Conservation (phyloP, 2,329 filamentous ascomycete species). For the Fusarium humuli region DNA sequence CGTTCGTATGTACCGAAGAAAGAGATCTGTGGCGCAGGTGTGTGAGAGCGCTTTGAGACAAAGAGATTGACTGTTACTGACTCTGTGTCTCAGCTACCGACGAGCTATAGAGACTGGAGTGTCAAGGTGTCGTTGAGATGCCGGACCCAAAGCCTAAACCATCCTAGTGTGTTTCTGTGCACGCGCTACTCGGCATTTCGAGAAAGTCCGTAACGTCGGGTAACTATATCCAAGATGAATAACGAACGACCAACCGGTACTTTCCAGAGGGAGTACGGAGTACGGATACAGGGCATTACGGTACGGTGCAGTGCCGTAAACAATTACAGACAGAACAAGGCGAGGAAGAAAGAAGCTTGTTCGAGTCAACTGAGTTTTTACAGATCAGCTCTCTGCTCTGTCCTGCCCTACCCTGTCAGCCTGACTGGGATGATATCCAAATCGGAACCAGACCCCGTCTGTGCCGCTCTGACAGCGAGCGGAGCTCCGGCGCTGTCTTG, state of each 20-base stretch:
- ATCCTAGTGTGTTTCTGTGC: conserved; percentile 23
- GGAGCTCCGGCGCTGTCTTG: neutral
- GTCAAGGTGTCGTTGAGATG: conserved; percentile 19
- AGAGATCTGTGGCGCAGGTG: conserved; percentile 36
- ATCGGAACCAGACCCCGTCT: conserved; percentile 17
- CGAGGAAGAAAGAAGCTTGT: neutral
- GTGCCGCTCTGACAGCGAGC: conserved; percentile 20
- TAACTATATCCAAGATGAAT: conserved; percentile 32
- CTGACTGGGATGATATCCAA: neutral
- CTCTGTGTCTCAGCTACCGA: conserved; percentile 20
- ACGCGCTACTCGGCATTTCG: conserved; percentile 23
- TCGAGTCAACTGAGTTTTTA: neutral
- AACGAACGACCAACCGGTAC: neutral
- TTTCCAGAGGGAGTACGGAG: neutral
- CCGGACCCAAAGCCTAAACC: conserved; percentile 20
- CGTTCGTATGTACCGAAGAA: neutral
- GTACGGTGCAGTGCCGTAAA: neutral
- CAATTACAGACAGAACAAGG: neutral
- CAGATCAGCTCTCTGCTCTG: neutral
- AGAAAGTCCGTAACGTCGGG: conserved; percentile 24
- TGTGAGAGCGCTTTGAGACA: neutral
- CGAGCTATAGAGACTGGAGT: conserved; percentile 10
- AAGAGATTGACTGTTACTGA: conserved; percentile 12
- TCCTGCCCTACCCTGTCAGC: neutral
- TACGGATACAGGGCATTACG: neutral